Base-by-base conservation (phyloP, 2,329 filamentous ascomycete genomes). In the Knoxdaviesia proteae region DNA sequence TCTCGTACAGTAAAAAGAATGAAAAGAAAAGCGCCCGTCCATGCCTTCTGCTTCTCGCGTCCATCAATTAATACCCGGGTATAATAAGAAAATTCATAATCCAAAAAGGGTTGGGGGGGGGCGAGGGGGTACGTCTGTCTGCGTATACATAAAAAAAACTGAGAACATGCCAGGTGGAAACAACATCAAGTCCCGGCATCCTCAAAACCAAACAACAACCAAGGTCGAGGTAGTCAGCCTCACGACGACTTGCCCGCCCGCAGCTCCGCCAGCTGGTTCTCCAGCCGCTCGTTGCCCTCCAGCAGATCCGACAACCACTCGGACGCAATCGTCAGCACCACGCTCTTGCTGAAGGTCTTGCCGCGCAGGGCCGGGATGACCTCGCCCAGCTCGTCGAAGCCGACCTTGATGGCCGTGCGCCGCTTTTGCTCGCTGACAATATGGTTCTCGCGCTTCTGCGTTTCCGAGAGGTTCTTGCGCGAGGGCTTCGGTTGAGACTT, bases 381-480 rank as follows among this genome's bases (percentile, higher is more conserved):
- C 32, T 74, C 67, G 48, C 73, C 74, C n/a, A 93, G 61, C 45
- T 88, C 80, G 38, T 86, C 80, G 51, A 88, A 93, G 0, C 83
- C 83, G 49, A 81, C 71, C 53, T 84, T 80, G 52, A 88, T 88
- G 39, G 86, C 64, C 31, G 83, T 84, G 40, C 84, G 69, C 34
- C 86, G 71, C 58, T 90, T 92, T 60, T 93, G 83, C 55, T 92
- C 84, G 42, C 84, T 90, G 42, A 77, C 68, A 49, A 93, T 90
- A 54, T 92, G 84, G 50, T 94, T 93, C 52, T 77, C 78, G 39
- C 83, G 69, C 58, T 88, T 90, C 58, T 90, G 80, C 46, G 80
- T 77, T 49, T 88, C 81, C 0, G 76, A 73, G 4, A 90, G 74
- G 50, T 93, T 93, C 54, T 77, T 79, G 31, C 80, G 61, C 3